Percentiles rank a stretch among this genome's conserved stretches.
Conservation (phyloP, 1,139 yeast species). For the Blastobotrys aristatus region DNA sequence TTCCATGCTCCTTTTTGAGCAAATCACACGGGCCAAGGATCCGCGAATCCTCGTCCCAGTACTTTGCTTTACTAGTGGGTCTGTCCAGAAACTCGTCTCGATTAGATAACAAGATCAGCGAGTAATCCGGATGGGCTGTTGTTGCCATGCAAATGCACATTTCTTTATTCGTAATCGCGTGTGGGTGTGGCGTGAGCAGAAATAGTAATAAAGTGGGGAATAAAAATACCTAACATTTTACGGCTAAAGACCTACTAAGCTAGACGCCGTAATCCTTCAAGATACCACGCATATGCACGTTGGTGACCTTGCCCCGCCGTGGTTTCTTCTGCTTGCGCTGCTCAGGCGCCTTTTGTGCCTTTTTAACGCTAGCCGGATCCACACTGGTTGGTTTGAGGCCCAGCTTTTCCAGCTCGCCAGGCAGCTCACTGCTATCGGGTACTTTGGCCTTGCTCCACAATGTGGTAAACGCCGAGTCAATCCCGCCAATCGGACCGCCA, state of each 20-base stretch:
- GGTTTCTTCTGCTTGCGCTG: constrained; percentile 86
- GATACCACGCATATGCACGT: constrained; percentile 93
- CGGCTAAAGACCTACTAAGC: too few relatives aligned
- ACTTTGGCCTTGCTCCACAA: constrained; percentile 77
- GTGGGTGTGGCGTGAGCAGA: neutral
- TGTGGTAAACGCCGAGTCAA: constrained; percentile 77
- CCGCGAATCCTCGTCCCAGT: constrained; percentile 37
- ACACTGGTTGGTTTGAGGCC: constrained; percentile 95
- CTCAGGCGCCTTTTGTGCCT: constrained; percentile 42
- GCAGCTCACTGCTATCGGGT: constrained; percentile 78
- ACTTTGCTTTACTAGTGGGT: constrained; percentile 62
- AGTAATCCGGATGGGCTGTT: constrained; percentile 54
- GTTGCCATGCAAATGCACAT: constrained; percentile 69
- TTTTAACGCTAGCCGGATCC: constrained; percentile 84
- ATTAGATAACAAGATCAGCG: constrained; percentile 65
- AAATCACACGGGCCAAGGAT: constrained; percentile 72
- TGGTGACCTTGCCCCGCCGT: constrained; percentile 89
- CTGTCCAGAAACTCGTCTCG: constrained; percentile 79
- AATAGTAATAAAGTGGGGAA: neutral
- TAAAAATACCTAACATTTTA: neutral
- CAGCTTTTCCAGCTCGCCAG: constrained; percentile 68
- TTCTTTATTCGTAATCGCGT: neutral
- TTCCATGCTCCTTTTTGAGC: constrained; percentile 72
- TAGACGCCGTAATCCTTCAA: constrained; percentile 86
- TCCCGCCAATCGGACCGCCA: constrained; percentile 65